Base-by-base conservation (phyloP, 148 eudicot genomes). In the Nepenthes mirabilis region DNA sequence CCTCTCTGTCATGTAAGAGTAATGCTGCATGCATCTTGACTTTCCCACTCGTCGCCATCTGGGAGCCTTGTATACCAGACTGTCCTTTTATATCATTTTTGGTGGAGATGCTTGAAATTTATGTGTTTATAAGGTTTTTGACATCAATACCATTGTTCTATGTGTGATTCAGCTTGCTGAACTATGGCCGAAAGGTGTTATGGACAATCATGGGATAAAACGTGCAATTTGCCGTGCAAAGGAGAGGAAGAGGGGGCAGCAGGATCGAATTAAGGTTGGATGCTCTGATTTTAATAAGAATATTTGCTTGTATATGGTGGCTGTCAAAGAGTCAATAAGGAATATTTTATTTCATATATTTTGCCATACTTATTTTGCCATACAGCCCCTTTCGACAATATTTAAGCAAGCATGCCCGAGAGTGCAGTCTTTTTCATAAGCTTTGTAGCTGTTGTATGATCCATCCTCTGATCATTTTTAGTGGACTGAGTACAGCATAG, bases 181-280 rank as follows among this genome's bases (percentile, higher is more conserved):
- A 75, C 64, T 89, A 59, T 94, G 99, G 99, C 99, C 99, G 2
- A 81, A 72, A 68, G 97, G 97, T 65, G 70, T 72, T 43, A 89
- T 94, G 97, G 95, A 89, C 78, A 84, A 83, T 68, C 87, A 89
- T 79, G 97, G 99, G 60, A 89, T 94, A 11, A 89, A 94, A 70
- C 90, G 95, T 50, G 99, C 97, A 52, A 84, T 94, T 70, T 83
- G 83, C 52, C 90, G 84, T 66, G 91, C 99, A 59, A 94, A 94
- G 80, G 93, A 86, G 68, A 78, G 95, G 73, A 81, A 72, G 71
- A 81, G 78, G 64, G 54, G 83, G 53, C 52, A 68, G 33, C 67
- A 76, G 56, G 77, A 70, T 59, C 78, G 57, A 52, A 72, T 65
- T 57, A 84, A 86, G 99, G 99, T 94, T 63, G 64, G 72, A 66